Conservation (phyloP, 1,284 basidiomycete genomes). For the Heliocybe sulcata region DNA sequence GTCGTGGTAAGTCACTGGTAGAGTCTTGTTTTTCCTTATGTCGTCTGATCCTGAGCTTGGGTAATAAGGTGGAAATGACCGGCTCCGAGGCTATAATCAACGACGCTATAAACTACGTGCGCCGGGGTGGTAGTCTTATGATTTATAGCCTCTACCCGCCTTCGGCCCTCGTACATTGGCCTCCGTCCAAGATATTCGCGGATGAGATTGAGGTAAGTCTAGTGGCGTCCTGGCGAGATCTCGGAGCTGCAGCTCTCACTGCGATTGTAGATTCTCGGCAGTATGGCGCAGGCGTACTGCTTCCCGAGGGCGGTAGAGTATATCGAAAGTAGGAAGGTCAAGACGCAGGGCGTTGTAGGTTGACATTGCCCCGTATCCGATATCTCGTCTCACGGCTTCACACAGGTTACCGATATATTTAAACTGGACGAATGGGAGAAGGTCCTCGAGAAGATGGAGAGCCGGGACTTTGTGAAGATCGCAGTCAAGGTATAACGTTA, state of each 20-base stretch:
- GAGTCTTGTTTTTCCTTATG: neutral
- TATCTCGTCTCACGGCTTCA: neutral
- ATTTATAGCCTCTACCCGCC: constrained; percentile 73
- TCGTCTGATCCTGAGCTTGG: too few relatives aligned
- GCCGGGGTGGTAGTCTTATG: constrained; percentile 71
- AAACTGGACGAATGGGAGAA: constrained; percentile 47
- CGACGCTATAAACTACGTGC: constrained; percentile 77
- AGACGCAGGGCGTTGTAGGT: constrained; percentile 74
- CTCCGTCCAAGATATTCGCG: constrained; percentile 78
- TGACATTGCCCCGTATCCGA: neutral
- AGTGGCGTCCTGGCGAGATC: neutral
- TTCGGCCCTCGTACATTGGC: constrained; percentile 74
- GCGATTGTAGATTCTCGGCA: constrained; percentile 67
- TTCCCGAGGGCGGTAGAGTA: constrained; percentile 88
- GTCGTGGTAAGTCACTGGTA: constrained; percentile 49
- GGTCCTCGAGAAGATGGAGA: constrained; percentile 56
- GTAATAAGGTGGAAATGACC: constrained; percentile 80
- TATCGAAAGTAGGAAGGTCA: constrained; percentile 78
- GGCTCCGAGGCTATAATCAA: constrained; percentile 77
- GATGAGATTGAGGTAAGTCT: constrained; percentile 71
- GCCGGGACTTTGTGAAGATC: constrained; percentile 31
- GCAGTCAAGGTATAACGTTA: constrained; percentile 22
- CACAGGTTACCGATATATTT: constrained; percentile 43
- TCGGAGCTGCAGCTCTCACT: constrained; percentile 19
- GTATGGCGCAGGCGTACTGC: constrained; percentile 80